Evolutionary conservation across 805 yeast species (phyloP), one percentile per base, ranked within the genome.

Genomic region (Saturnispora halmiae): DNA sequence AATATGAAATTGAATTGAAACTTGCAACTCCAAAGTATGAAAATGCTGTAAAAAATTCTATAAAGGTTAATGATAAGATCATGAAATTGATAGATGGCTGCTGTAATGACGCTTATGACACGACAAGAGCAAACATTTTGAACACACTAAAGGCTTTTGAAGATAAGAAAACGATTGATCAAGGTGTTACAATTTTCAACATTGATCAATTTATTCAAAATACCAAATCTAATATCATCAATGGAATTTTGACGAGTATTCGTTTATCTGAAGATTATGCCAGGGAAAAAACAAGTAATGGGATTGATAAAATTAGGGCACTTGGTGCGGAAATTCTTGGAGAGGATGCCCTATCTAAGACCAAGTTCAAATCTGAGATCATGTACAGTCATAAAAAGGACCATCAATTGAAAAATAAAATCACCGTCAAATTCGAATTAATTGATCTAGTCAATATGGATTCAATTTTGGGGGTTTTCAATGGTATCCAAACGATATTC

Each of bases 301-400:
- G 77, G 4, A 90, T 92, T 16, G 70, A 69, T 6, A 67, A 71
- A 25, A 77, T 92, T 44, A 75, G 76, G 41, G 47, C 58, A 6
- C 49, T 79, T 15, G 97, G 96, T 0, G 66, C 70, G 36, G 63
- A 63, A 3, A 71, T 74, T n/a, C 64, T 87, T 33, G 85, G 85
- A 6, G 72, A 73, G 24, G 48, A 46, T 21, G 31, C 38, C 11
- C 64, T 76, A 38, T 64, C 73, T 21, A 80, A 77, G 39, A 73
- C 77, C 39, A 69, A 69, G 7, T 85, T 85, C 57, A 72, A 80
- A 43, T 71, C 82, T 8, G 78, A 76, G 22, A 70, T 82, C 30
- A 92, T 92, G 97, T 90, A 87, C 53, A 75, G 86, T 2, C 76
- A 86, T 49, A 70, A 70, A 43, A 73, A 70, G 30, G 95, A 92